Evolutionary conservation across 108 stramenopile species (phyloP), one percentile per base, ranked within the genome.

Genomic region (Pseudonitzschia delicatissima): DNA sequence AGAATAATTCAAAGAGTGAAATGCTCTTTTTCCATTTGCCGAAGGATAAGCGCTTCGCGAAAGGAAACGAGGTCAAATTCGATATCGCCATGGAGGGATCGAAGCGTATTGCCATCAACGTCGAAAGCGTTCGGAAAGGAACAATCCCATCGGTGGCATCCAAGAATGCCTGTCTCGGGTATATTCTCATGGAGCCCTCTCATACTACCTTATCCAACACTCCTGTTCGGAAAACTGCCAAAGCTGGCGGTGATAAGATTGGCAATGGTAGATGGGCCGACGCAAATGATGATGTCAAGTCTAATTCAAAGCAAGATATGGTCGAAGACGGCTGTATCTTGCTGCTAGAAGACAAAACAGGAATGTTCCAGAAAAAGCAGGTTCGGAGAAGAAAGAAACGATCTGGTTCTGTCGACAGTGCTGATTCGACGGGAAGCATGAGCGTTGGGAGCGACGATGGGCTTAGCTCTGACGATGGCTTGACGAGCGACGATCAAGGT

Each of bases 61-160:
- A 87, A 60, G 88, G 88, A 5, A 85, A 86, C 48, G 91, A 87
- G 65, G 91, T 90, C 20, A 83, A 76, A 53, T 93, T 84, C 48
- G 80, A 86, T 36, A 77, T 82, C 60, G 77, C 52, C 8, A 49
- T 67, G 47, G 81, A 81, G 31, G 82, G 79, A 51, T 86, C 86
- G 40, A 92, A 89, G 52, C 73, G 84, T 5, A 68, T 69, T 15
- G 91, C 91, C 17, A 72, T 70, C 18, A 78, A 76, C 35, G 75
- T 92, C 33, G 52, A 64, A 15, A 52, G 84, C 57, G 49, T 92
- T 32, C 77, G 84, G 12, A 81, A 76, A 34, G 87, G 85, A 31
- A 83, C 84, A 4, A 66, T 87, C 28, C 74, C 81, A 18, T 49
- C 66, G 32, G 79, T 77, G 33, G 74, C 74, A 26, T 80, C 76